These are phyloP conservation scores for Hanseniaspora meyeri DNA, from an alignment of 805 yeast genomes.

Conservation along the genomic window DNA sequence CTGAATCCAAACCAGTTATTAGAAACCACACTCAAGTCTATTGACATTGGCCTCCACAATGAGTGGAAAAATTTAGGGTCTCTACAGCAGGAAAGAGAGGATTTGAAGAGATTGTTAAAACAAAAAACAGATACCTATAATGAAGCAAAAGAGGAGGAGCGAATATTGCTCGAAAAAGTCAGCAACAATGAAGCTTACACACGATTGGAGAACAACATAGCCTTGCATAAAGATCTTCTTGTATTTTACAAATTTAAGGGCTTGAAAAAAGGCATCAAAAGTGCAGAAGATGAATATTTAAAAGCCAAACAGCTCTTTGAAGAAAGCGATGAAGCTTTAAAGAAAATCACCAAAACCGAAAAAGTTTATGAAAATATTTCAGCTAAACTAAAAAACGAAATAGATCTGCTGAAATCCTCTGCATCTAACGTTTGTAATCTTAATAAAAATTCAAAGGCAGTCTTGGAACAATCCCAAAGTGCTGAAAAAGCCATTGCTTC, in stretches of 20 bases:
- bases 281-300: slow-evolving; percentile 22
- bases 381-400: background rate
- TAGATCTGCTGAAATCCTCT: background rate
- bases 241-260: slow-evolving; percentile 40
- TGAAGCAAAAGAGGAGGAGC: background rate
- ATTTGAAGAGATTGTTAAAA: slow-evolving; percentile 29
- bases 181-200: slow-evolving; percentile 36
- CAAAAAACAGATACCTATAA: slow-evolving; percentile 25
- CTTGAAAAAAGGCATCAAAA: slow-evolving; percentile 19
- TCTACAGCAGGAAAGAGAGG: slow-evolving; percentile 35
- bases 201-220: slow-evolving; percentile 35
- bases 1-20: slow-evolving; percentile 63
- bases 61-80: slow-evolving; percentile 46
- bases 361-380: slow-evolving; percentile 14
- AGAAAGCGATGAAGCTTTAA: slow-evolving; percentile 20
- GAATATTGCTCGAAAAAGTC: slow-evolving; percentile 27
- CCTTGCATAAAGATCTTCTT: slow-evolving; percentile 35
- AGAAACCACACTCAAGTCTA: slow-evolving; percentile 67
- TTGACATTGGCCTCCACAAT: slow-evolving; percentile 47
- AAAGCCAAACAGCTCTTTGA: slow-evolving; percentile 20
- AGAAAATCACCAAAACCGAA: slow-evolving; percentile 19
- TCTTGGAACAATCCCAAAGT: background rate
- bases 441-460: background rate
- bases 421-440: background rate
- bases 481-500: background rate